Conservation (phyloP, 2,329 filamentous ascomycete species). For the Fusarium sp. region DNA sequence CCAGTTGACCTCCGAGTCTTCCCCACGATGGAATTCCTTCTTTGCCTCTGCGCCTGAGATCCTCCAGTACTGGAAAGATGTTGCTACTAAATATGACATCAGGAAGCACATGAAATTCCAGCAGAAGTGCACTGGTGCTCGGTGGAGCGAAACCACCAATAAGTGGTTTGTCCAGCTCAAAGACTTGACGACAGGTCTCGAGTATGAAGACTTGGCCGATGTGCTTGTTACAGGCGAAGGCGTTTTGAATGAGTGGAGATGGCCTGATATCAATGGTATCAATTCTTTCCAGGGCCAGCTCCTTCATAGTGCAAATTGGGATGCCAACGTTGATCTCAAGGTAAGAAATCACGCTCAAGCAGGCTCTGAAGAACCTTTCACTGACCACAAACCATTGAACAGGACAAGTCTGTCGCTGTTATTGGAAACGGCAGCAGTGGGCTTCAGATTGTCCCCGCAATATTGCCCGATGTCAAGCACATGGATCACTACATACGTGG, state of each 20-base stretch:
- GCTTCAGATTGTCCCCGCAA: conserved; percentile 7
- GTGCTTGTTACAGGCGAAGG: conserved; percentile 6
- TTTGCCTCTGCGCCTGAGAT: conserved; percentile 13
- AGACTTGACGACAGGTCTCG: not conserved
- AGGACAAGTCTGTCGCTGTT: conserved; percentile 3
- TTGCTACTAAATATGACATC: not conserved
- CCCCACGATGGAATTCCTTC: conserved; percentile 6
- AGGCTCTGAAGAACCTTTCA: rapidly evolving
- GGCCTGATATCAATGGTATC: conserved; percentile 4
- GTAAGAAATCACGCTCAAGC: not conserved
- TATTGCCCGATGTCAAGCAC: not conserved
- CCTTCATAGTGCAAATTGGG: conserved; percentile 14
- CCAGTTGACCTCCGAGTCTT: conserved; percentile 3
- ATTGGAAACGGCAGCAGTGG: conserved; percentile 11
- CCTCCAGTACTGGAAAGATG: conserved; percentile 12
- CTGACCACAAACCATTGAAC: not conserved
- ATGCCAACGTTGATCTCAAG: not conserved
- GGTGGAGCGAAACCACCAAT: not conserved
- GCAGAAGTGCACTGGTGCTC: not conserved
- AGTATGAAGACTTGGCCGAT: conserved; percentile 2
- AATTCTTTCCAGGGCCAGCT: not conserved
- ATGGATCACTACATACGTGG: conserved; percentile 19
- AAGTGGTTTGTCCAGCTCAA: conserved; percentile 13
- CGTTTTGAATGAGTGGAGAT: conserved; percentile 15
- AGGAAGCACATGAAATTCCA: conserved; percentile 3